phyloP scores from a whole-genome alignment of 352 stramenopile species.

The Phytophthora palmivora region DNA sequence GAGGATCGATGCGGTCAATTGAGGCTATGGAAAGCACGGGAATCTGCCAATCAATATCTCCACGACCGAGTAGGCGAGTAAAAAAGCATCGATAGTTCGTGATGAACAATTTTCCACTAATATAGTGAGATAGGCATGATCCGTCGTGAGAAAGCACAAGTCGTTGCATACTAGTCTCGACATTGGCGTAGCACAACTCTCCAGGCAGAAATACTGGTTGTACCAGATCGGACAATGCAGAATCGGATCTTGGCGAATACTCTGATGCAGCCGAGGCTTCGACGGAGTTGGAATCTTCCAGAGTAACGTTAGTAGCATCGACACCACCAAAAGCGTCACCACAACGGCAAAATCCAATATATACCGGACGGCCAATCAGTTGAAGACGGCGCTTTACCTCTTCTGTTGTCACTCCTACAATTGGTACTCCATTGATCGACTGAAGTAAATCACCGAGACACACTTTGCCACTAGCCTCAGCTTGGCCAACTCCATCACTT shows the following conservation, averaged over 20 bases:
- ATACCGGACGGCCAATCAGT: slow-evolving; percentile 68
- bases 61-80: slow-evolving; percentile 51
- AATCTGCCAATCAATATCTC: slow-evolving; percentile 78
- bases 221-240: slow-evolving; percentile 24
- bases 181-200: slow-evolving; percentile 82
- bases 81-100: slow-evolving; percentile 89
- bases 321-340: slow-evolving; percentile 10
- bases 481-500: slow-evolving; percentile 52
- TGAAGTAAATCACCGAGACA: slow-evolving; percentile 71
- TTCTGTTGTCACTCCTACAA: slow-evolving; percentile 73
- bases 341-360: slow-evolving; percentile 75
- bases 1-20: slow-evolving; percentile 64
- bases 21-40: slow-evolving; percentile 79
- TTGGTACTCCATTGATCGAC: slow-evolving; percentile 84
- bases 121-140: slow-evolving; percentile 72
- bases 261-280: slow-evolving; percentile 4
- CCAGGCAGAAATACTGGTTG: slow-evolving; percentile 62
- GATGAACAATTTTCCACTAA: slow-evolving; percentile 81
- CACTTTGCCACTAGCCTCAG: slow-evolving; percentile 68
- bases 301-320: slow-evolving; percentile 12
- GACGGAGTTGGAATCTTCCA: slow-evolving; percentile 12
- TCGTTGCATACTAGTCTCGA: slow-evolving; percentile 74
- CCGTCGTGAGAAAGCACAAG: slow-evolving; percentile 70
- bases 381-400: slow-evolving; percentile 84
- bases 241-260: slow-evolving; percentile 9